phyloP scores from a whole-genome alignment of 1,139 yeast genomes.

The Hyphopichia fennica region DNA sequence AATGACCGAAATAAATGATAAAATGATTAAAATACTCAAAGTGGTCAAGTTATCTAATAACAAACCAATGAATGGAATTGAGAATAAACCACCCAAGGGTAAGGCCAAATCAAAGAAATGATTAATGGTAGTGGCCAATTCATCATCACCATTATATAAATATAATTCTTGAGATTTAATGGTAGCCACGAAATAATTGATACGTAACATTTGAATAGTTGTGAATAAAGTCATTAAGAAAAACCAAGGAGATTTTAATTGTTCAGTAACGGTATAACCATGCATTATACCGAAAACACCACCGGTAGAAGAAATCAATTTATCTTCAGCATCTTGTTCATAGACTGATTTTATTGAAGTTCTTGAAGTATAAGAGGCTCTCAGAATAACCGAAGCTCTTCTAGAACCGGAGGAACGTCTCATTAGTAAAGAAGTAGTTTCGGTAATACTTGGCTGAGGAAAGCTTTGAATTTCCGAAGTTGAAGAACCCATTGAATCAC shows the following conservation, averaged over 20 bases:
- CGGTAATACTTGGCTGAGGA: conserved; percentile 41
- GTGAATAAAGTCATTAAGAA: conserved; percentile 74
- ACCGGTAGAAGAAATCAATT: conserved; percentile 55
- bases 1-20: conserved; percentile 53
- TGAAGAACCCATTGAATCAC: conserved; percentile 4
- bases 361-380: conserved; percentile 33
- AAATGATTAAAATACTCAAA: conserved; percentile 51
- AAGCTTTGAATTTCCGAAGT: conserved; percentile 2
- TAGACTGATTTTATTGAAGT: conserved; percentile 53
- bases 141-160: conserved; percentile 52
- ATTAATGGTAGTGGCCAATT: conserved; percentile 58
- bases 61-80: conserved; percentile 86
- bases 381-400: conserved; percentile 37
- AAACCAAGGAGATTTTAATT: conserved; percentile 78
- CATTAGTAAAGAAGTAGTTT: conserved; percentile 43
- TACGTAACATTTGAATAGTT: conserved; percentile 83
- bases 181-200: conserved; percentile 90
- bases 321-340: conserved; percentile 64
- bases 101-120: conserved; percentile 79
- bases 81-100: conserved; percentile 81
- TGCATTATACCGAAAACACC: conserved; percentile 89
- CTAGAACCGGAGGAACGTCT: conserved; percentile 35
- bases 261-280: conserved; percentile 58
- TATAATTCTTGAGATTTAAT: conserved; percentile 74
- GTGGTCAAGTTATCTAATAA: conserved; percentile 75